Percentiles rank a stretch among this genome's conserved stretches.
Conservation (phyloP, 441 rosid species). For the Gossypium gossypioides region DNA sequence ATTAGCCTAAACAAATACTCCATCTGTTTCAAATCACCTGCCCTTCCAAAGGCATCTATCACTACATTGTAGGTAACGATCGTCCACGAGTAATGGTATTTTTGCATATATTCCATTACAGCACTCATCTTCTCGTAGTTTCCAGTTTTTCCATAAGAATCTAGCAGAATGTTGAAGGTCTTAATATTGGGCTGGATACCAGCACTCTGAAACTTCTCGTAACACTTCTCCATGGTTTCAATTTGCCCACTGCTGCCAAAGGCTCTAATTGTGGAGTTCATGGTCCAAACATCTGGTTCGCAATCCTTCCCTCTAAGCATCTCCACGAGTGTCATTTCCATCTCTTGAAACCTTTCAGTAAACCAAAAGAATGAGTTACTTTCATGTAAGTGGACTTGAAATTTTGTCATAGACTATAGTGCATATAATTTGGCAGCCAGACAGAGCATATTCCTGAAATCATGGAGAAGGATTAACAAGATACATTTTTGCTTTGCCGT, state of each 20-base stretch:
- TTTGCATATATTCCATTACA: constrained; percentile 89
- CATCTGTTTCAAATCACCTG: constrained; percentile 77
- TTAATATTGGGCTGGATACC: constrained; percentile 80
- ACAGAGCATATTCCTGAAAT: constrained; percentile 10
- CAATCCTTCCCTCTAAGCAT: constrained; percentile 60
- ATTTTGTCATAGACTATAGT: background rate
- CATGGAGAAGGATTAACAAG: background rate
- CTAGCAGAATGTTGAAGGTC: constrained; percentile 77
- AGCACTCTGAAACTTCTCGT: constrained; percentile 79
- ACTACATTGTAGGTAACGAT: constrained; percentile 81
- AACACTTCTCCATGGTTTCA: constrained; percentile 37
- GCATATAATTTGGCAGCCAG: constrained; percentile 9
- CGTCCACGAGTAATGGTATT: constrained; percentile 83
- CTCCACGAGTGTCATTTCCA: constrained; percentile 70
- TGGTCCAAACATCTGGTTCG: constrained; percentile 79
- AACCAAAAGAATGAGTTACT: constrained; percentile 23
- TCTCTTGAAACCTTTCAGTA: constrained; percentile 69
- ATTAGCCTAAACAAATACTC: constrained; percentile 75
- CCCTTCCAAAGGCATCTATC: constrained; percentile 80
- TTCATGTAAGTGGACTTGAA: constrained; percentile 7
- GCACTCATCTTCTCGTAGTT: constrained; percentile 74
- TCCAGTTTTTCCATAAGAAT: constrained; percentile 73
- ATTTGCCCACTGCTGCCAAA: constrained; percentile 82
- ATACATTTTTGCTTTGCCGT: constrained; percentile 81
- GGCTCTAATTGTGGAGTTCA: constrained; percentile 85